phyloP scores from a whole-genome alignment of 139 green algal species.

The Chlamydomonas eustigma region DNA sequence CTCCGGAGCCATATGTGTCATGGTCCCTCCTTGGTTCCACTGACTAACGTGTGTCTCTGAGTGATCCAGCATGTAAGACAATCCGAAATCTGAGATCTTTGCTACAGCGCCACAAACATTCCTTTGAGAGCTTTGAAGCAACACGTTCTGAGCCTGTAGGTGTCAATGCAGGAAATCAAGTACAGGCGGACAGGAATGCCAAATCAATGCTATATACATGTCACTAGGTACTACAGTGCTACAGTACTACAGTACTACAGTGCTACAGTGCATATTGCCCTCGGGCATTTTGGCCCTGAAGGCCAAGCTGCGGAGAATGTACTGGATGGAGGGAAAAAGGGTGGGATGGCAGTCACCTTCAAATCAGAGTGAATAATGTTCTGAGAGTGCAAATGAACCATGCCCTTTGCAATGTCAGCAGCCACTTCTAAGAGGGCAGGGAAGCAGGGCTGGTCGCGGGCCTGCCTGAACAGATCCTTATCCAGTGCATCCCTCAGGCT shows the following conservation, averaged over 20 bases:
- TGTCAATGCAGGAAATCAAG: too few species aligned
- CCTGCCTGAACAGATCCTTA: conserved; percentile 28
- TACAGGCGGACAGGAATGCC: too few species aligned
- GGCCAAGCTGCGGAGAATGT: too few species aligned
- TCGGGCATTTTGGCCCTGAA: too few species aligned
- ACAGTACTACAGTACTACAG: too few species aligned
- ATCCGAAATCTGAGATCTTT: conserved; percentile 45
- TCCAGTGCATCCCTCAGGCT: conserved; percentile 20
- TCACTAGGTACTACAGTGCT: too few species aligned
- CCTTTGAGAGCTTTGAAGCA: background rate
- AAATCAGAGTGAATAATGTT: conserved; percentile 56
- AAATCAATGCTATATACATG: too few species aligned
- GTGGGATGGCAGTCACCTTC: too few species aligned
- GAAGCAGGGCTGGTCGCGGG: too few species aligned
- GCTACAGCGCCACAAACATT: conserved; percentile 11
- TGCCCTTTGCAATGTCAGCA: conserved; percentile 50
- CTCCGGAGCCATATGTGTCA: conserved; percentile 43
- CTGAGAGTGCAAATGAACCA: conserved; percentile 52
- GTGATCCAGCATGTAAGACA: conserved; percentile 34
- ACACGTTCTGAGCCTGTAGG: conserved; percentile 8
- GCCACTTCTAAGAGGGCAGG: conserved; percentile 47
- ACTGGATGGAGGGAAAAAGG: too few species aligned
- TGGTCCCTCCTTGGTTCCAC: conserved; percentile 31
- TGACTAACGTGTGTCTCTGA: conserved; percentile 33
- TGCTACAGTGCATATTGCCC: too few species aligned